Evolutionary conservation across 169 alveolate genomes (phyloP).

Genomic region (Eimeria mitis): DNA sequence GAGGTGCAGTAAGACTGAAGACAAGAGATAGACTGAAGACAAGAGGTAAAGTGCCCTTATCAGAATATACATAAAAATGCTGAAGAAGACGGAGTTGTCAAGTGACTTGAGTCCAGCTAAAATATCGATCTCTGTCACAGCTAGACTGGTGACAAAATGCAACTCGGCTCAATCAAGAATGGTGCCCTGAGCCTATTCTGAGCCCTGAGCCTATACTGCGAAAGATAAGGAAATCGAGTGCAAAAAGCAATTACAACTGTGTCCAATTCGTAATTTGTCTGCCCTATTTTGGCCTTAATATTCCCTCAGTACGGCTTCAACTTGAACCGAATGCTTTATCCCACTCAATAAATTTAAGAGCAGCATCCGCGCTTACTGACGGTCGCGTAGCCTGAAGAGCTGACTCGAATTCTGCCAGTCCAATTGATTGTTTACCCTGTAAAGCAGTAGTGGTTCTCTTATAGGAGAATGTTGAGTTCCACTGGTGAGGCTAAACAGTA

Average conservation of each 20-base stretch:
- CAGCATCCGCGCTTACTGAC: constrained; percentile 29
- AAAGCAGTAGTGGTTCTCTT: not conserved
- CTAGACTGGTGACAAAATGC: not conserved
- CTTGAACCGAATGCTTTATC: constrained; percentile 32
- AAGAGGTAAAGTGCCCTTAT: not conserved
- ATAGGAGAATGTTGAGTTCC: not conserved
- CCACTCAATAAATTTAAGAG: constrained; percentile 31
- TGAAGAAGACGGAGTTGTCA: not conserved
- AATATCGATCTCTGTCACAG: not conserved
- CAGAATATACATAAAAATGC: not conserved
- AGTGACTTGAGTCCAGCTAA: not conserved
- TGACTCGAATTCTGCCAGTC: constrained; percentile 35
- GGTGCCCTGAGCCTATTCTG: not conserved
- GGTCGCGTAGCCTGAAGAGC: constrained; percentile 48
- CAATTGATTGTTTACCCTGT: constrained; percentile 24
- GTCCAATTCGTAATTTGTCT: not conserved
- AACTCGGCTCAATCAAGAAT: not conserved
- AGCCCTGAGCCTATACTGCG: not conserved
- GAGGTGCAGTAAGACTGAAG: not conserved
- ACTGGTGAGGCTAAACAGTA: not conserved
- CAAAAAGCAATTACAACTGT: not conserved
- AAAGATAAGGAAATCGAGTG: not conserved
- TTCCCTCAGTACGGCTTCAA: not conserved
- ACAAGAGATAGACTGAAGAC: no score
- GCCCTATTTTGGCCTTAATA: not conserved